Conservation (phyloP, 495 filamentous ascomycete genomes). For the Penicillium bialowiezense region DNA sequence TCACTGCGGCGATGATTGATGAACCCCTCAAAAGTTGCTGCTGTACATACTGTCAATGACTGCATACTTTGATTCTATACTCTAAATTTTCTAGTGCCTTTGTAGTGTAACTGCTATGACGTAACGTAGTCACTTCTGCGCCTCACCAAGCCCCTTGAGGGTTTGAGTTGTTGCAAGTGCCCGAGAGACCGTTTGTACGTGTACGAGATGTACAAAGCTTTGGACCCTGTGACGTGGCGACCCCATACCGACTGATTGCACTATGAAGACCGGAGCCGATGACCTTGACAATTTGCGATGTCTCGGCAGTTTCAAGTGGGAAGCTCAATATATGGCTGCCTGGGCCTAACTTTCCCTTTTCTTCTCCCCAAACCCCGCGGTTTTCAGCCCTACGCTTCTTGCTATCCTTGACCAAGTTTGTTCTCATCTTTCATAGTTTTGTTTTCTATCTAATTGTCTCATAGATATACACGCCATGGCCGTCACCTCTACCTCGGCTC, state of each 20-base stretch:
- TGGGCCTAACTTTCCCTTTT: not conserved
- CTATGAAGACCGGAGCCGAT: no score
- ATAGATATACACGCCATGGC: slow-evolving; percentile 11
- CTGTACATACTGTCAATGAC: slow-evolving; percentile 31
- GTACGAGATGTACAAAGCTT: no score
- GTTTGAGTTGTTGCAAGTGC: no score
- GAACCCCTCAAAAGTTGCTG: slow-evolving; percentile 28
- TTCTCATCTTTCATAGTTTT: not conserved
- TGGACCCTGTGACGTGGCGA: slow-evolving; percentile 16
- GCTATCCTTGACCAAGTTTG: not conserved
- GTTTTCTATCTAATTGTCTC: not conserved
- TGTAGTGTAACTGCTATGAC: no score
- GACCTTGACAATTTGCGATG: not conserved
- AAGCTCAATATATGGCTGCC: slow-evolving; percentile 10
- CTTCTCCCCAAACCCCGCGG: not conserved
- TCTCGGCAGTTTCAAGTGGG: not conserved
- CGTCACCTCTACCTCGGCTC: slow-evolving; percentile 16
- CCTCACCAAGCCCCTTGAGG: no score
- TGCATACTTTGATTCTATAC: slow-evolving; percentile 9
- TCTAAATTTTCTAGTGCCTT: not conserved
- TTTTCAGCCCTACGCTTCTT: not conserved
- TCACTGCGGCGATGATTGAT: slow-evolving; percentile 35
- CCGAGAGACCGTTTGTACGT: no score
- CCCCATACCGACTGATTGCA: not conserved
- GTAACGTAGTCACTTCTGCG: no score